Base-by-base conservation (phyloP, 257 asterid genomes). In the Petrea volubilis region DNA sequence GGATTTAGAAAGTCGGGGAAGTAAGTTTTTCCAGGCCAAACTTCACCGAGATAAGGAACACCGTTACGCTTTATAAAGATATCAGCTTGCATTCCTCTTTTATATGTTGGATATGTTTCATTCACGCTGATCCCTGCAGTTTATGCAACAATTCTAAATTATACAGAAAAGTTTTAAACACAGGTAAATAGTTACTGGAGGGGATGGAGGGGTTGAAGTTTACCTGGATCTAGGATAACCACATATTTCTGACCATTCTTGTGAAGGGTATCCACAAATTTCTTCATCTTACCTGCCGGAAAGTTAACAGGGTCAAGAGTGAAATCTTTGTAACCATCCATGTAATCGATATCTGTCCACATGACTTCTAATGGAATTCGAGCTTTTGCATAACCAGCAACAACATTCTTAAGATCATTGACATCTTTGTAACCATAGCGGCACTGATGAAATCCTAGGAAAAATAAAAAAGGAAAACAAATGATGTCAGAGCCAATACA, bases 291-390 rank as follows among this genome's bases (percentile, higher is more conserved):
- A 40, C 78, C 78, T 43, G 52, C 71, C 0, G 97, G 97, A 38
- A 85, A 94, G 51, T 89, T 88, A 58, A 91, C 27, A 29, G 97
- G 96, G 71, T 94, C 96, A 14, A 94, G 83, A 8, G 98, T 94
- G 80, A 94, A 94, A 75, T 94, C 99, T 79, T 94, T 94, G 79
- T 75, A 89, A 3, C 74, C 89, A 38, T 94, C 99, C 99, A 94
- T 91, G 87, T 94, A 78, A 81, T 94, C 99, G 21, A 91, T 90
- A 72, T 94, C 97, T 1, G 92, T 94, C 99, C 99, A 94, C 82
- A 94, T 88, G 51, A 86, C 95, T 62, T 94, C 99, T 11, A 94
- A 84, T 17, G 99, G 99, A 51, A 94, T 91, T 58, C 44, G 41
- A 47, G 97, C 91, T 64, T 86, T 89, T 21, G 87, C 76, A 64